Evolutionary conservation across 768 basidiomycete species (phyloP).

Genomic region (Peribolospora baueri): DNA sequence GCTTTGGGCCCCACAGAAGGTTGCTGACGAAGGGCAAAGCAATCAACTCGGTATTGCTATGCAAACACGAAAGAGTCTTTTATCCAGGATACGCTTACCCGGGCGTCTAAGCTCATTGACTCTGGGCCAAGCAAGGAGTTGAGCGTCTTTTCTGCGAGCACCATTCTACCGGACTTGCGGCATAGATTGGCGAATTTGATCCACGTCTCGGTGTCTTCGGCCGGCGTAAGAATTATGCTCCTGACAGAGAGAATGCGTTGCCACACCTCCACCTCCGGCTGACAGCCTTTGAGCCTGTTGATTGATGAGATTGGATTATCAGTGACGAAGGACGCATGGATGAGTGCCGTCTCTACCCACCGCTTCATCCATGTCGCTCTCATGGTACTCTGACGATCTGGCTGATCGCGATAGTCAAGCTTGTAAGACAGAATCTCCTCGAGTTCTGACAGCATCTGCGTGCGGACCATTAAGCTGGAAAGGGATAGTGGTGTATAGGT

Average conservation of each 20-base stretch:
- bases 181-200: conserved; percentile 97
- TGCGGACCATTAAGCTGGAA: conserved; percentile 70
- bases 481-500: conserved; percentile 1
- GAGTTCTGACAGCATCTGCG: conserved; percentile 92
- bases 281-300: conserved; percentile 66
- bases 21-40: not conserved
- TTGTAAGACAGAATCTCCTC: conserved; percentile 96
- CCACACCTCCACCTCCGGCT: conserved; percentile 97
- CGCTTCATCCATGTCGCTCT: conserved; percentile 94
- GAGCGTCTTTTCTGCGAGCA: conserved; percentile 88
- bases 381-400: conserved; percentile 71
- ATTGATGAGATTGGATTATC: not conserved
- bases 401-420: conserved; percentile 52
- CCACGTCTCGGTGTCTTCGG: conserved; percentile 92
- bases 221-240: conserved; percentile 72
- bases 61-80: conserved; percentile 8
- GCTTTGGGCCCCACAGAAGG: conserved; percentile 28
- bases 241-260: conserved; percentile 90
- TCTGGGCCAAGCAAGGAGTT: conserved; percentile 66
- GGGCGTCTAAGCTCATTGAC: conserved; percentile 5
- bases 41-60: conserved; percentile 13
- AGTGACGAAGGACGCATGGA: not conserved
- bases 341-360: conserved; percentile 21
- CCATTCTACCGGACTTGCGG: conserved; percentile 79
- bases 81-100: conserved; percentile 1